These are phyloP conservation scores for Backusella liffmaniae DNA, from an alignment of 192 early-diverging fungal genomes.

Conservation along the genomic window DNA sequence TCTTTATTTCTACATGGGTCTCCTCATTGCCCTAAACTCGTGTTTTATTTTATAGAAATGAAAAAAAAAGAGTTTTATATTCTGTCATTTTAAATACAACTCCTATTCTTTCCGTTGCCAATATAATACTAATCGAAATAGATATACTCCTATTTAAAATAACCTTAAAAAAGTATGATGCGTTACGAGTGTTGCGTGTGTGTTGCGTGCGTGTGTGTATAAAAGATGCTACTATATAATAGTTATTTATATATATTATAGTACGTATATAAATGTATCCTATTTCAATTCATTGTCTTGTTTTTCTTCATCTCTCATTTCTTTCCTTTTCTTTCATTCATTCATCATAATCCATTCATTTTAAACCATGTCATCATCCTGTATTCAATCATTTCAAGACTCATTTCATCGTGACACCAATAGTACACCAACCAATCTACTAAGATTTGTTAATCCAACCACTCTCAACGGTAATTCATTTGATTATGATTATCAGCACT, in stretches of 20 bases:
- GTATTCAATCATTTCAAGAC: conserved; percentile 28
- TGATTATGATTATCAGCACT: conserved; percentile 6
- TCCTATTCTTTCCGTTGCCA: not conserved
- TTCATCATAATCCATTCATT: conserved; percentile 8
- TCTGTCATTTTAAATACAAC: conserved; percentile 19
- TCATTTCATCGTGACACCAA: conserved; percentile 19
- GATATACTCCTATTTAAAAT: not conserved
- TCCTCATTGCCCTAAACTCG: not conserved
- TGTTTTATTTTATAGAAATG: not conserved
- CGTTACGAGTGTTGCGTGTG: not conserved
- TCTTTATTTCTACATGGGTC: not conserved
- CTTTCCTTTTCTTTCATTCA: conserved; percentile 7
- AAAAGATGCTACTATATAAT: not conserved
- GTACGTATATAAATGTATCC: not conserved
- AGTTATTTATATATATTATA: not conserved
- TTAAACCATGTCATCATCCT: conserved; percentile 13
- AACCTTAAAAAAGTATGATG: not conserved
- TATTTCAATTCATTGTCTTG: not conserved
- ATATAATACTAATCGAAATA: not conserved
- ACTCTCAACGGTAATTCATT: conserved; percentile 12
- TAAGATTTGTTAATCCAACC: conserved; percentile 26
- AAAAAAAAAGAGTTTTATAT: not conserved
- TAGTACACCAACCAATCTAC: not conserved
- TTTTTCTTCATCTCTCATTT: not conserved
- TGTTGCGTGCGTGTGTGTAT: too few relatives aligned